A percentile compares a stretch with the other conserved stretches of the same genome.
Evolutionary conservation across 441 rosid species (phyloP).

Genomic region (Mallotus repandus): DNA sequence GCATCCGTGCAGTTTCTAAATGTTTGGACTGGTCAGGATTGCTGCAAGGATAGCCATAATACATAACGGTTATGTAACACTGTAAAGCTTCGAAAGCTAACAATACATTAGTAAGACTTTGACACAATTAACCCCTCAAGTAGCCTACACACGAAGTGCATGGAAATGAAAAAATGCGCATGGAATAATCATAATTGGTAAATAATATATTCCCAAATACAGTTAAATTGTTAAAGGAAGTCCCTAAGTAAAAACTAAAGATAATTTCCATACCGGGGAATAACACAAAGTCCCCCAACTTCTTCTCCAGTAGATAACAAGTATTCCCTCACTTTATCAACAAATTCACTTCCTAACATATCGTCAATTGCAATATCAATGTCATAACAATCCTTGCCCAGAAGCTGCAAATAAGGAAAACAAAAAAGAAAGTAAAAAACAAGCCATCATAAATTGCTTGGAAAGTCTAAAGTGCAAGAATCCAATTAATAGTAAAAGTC

Average conservation of each 20-base stretch:
- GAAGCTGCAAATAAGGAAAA: slow-evolving; percentile 48
- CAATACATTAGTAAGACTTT: neutral
- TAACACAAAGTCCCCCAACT: slow-evolving; percentile 67
- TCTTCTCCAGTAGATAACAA: slow-evolving; percentile 59
- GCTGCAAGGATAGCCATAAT: slow-evolving; percentile 42
- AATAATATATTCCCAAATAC: too few relatives aligned
- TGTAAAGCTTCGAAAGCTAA: neutral
- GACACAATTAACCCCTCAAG: neutral
- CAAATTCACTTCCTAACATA: slow-evolving; percentile 82
- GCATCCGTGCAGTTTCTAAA: slow-evolving; percentile 92
- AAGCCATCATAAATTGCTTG: neutral
- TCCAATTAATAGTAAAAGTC: too few relatives aligned
- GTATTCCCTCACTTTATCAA: slow-evolving; percentile 68
- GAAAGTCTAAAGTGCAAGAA: neutral
- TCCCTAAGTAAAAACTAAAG: too few relatives aligned
- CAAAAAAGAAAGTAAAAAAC: neutral
- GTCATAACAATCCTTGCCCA: slow-evolving; percentile 83
- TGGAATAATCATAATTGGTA: too few relatives aligned
- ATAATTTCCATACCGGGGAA: slow-evolving; percentile 51
- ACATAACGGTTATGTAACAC: neutral
- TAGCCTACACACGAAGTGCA: neutral
- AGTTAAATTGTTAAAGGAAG: too few relatives aligned
- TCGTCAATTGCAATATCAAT: slow-evolving; percentile 88
- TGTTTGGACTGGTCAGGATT: slow-evolving; percentile 97
- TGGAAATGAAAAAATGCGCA: too few relatives aligned